Base-by-base conservation (phyloP, 2,329 filamentous ascomycete genomes). In the Ascochyta pisi region DNA sequence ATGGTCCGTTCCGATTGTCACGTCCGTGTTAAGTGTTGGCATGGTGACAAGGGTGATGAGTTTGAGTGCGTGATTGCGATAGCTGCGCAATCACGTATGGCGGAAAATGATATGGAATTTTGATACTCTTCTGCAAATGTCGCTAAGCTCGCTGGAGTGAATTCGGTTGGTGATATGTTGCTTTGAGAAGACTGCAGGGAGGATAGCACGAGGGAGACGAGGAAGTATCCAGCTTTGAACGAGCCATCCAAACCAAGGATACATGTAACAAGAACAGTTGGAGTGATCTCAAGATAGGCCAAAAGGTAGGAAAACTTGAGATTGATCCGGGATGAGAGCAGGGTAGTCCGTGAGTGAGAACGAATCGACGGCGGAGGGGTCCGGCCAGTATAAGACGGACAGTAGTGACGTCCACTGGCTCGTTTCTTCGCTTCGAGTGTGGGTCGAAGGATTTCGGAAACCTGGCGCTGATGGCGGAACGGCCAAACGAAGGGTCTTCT, bases 121-220 rank as follows among this genome's bases (percentile, higher is more conserved):
- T 47, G 44, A 31, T 43, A 52, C 12, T 19, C 26, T 4, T 33
- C 6, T 12, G 27, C 8, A 23, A 31, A n/a, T 34, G 16, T 24
- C 29, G 55, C 63, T 74, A 76, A 29, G 71, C 66, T 50, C 73
- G 63, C 60, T 76, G 73, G 6, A 76, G 66, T 10, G 71, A 71
- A 38, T 66, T 75, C 42, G 73, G 73, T 43, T 62, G 67, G 57
- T 74, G 64, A 44, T 73, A 75, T 43, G 56, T 65, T 24, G 64
- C 58, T 54, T 66, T 58, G 40, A 73, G 66, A 24, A 61, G 63
- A 43, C 38, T 50, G 58, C 58, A 63, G 19, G 40, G 35, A 27
- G 34, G 52, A 12, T 24, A 49, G 49, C 40, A 45, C 19, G 35
- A 44, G 34, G 47, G 49, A 29, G 40, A 31, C n/a, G 54, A 38